A percentile compares a stretch with the other conserved stretches of the same genome.
Conservation (phyloP, 2,329 filamentous ascomycete genomes). For the Aspergillus sp. region DNA sequence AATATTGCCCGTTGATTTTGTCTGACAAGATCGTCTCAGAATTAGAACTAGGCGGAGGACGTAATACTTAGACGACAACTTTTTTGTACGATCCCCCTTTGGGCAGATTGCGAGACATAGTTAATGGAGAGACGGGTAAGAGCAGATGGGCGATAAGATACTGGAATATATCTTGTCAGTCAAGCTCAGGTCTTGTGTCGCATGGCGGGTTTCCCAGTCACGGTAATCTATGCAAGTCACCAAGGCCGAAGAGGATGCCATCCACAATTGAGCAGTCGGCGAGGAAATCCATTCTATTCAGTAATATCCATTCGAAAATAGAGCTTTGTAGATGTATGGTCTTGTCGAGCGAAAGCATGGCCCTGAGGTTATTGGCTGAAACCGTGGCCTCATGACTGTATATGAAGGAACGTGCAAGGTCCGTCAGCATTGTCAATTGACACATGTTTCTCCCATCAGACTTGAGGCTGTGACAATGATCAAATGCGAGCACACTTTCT, state of each 20-base stretch:
- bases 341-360: background rate
- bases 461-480: background rate
- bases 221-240: background rate
- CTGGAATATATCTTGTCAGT: no score
- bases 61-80: background rate
- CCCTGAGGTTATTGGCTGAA: background rate
- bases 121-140: background rate
- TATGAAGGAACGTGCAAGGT: background rate
- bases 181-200: background rate
- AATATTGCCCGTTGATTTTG: background rate
- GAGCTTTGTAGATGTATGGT: background rate
- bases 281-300: background rate
- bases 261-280: background rate
- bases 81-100: background rate
- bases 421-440: background rate
- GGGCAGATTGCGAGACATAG: background rate
- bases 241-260: background rate
- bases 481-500: conserved; percentile 1
- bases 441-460: background rate
- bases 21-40: background rate
- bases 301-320: background rate
- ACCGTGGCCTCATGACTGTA: background rate
- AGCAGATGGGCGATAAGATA: background rate
- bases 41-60: background rate
- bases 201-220: background rate